Conservation (phyloP, 2,329 filamentous ascomycete species). For the Trichoderma asperellum region DNA sequence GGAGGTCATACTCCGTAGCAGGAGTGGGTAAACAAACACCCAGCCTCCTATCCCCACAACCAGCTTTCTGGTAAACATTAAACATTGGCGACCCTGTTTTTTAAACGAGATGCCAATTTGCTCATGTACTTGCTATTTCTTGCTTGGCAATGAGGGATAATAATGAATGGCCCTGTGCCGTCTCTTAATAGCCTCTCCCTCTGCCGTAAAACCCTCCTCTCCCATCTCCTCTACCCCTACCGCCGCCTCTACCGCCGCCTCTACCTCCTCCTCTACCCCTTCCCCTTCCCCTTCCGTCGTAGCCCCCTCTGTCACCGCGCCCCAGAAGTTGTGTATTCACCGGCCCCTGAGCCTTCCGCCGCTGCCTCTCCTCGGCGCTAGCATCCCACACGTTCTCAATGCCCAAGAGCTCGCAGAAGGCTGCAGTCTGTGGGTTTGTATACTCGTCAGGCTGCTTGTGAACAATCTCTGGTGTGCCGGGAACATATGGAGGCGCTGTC, state of each 20-base stretch:
- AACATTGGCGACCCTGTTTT: slow-evolving; percentile 3
- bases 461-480: slow-evolving; percentile 59
- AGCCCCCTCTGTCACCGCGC: slow-evolving; percentile 44
- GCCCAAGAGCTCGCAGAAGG: slow-evolving; percentile 77
- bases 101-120: not conserved
- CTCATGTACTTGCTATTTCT: not conserved
- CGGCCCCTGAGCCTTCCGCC: slow-evolving; percentile 63
- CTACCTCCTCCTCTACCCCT: slow-evolving; percentile 21
- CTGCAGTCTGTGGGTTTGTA: slow-evolving; percentile 81
- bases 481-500: slow-evolving; percentile 74
- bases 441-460: slow-evolving; percentile 75
- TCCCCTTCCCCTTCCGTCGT: slow-evolving; percentile 37
- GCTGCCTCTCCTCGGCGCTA: slow-evolving; percentile 68
- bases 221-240: not conserved
- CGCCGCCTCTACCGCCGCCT: not conserved
- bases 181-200: not conserved
- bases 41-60: slow-evolving; percentile 12
- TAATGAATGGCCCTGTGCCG: not conserved
- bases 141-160: not conserved
- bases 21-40: slow-evolving; percentile 26
- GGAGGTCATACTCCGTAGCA: not conserved
- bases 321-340: slow-evolving; percentile 44
- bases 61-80: slow-evolving; percentile 15
- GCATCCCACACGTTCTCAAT: slow-evolving; percentile 78
- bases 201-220: not conserved